Base-by-base conservation (phyloP, 2,329 filamentous ascomycete species). In the Colletotrichum musicola region DNA sequence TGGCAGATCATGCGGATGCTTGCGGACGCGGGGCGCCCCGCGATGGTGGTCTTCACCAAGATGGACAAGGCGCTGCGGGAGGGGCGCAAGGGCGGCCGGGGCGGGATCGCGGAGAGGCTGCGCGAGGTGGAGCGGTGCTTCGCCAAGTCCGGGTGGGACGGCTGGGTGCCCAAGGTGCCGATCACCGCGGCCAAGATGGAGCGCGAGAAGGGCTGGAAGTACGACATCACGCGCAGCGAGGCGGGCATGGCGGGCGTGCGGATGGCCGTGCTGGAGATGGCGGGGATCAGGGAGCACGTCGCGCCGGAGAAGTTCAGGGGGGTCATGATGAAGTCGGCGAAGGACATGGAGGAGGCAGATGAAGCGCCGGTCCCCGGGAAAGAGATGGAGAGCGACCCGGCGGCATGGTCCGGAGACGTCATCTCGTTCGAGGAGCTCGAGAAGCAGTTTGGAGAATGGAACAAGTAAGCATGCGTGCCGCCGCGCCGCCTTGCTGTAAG, bases 11-110 rank as follows among this genome's bases (percentile, higher is more conserved):
- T 89, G 40, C 75, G 79, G 64, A 76, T 85, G 51, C 78, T 89
- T 71, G 79, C 83, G 57, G 77, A 81, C 56, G 78, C 81, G 4
- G 80, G 81, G 10, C 79, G 84, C 35, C 79, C 79, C 59, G 86
- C 85, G 1, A 73, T 82, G 6, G 81, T 89, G 1, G 81, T 89
- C 4, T 74, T 90, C 56, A 89, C 88, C 12, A 89, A 89, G 76
- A 85, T 84, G 14, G 88, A 89, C 72, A 88, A 88, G 74, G 64
- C 80, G 53, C 71, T 75, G 72, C 50, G 35, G 40, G 16, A 30
- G 73, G 73, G 12, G 72, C 64, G 64, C 53, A 69, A 59, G 68
- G 64, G 69, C 20, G 60, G 62, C 74, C 69, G 64, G n/a, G 51
- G 72, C 71, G 60, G n/a, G 75, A 16, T 74, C 71, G 71, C 47